A percentile compares a stretch with the other conserved stretches of the same genome.
phyloP scores from a whole-genome alignment of 2,329 filamentous ascomycete genomes.

The Neofusicoccum parvum region DNA sequence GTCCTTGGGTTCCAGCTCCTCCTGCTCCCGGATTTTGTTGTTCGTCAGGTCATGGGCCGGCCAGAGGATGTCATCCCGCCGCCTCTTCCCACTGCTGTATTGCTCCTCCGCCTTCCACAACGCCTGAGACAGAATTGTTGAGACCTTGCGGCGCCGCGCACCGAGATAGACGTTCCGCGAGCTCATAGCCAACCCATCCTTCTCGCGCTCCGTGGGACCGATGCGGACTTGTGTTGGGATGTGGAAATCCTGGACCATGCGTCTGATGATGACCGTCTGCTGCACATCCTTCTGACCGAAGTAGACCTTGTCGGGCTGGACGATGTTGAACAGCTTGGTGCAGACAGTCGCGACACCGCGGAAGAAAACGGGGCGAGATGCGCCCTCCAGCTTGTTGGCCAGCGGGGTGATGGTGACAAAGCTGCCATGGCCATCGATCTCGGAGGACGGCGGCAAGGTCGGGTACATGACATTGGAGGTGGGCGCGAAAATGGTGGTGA shows the following conservation, averaged over 20 bases:
- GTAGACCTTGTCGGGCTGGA: constrained; percentile 76
- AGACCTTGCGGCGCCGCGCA: constrained; percentile 68
- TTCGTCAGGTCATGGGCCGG: constrained; percentile 66
- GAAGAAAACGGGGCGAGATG: constrained; percentile 89
- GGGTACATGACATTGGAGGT: constrained; percentile 86
- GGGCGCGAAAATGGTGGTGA: constrained; percentile 85
- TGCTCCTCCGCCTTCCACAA: constrained; percentile 70
- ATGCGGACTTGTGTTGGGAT: constrained; percentile 75
- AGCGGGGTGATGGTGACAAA: constrained; percentile 92
- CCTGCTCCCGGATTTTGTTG: constrained; percentile 62
- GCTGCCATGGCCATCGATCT: constrained; percentile 75
- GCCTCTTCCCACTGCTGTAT: constrained; percentile 59
- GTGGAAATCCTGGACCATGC: constrained; percentile 86
- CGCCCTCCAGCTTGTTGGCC: constrained; percentile 78
- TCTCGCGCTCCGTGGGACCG: constrained; percentile 72
- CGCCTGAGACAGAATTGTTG: constrained; percentile 70
- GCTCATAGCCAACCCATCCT: constrained; percentile 84
- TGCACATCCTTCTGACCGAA: constrained; percentile 99
- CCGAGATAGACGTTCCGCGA: constrained; percentile 94
- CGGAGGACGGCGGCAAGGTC: constrained; percentile 70
- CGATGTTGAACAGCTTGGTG: constrained; percentile 89
- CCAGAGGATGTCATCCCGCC: constrained; percentile 69
- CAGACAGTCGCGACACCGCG: constrained; percentile 94
- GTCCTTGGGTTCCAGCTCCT: constrained; percentile 58
- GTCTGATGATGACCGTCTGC: constrained; percentile 86